Evolutionary conservation across 2,329 filamentous ascomycete genomes (phyloP), one percentile per base, ranked within the genome.

Genomic region (Mycosphaerelloides madeirae): DNA sequence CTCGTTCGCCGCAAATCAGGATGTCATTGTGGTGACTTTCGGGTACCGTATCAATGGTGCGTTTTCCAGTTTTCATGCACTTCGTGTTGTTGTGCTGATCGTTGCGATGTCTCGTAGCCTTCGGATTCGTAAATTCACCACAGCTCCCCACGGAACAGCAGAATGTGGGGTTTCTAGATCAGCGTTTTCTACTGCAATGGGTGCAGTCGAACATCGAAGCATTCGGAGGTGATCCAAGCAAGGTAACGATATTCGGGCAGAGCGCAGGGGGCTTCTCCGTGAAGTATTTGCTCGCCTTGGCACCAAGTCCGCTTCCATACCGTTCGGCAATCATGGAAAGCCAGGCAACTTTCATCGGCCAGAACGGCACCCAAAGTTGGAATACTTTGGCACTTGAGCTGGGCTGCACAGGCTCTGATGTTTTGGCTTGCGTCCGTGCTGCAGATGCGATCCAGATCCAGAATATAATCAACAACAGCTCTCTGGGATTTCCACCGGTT

Each of bases 191-290:
- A 3, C 22, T 63, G 15, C 44, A 60, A 6, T 63, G 60, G 60
- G 51, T 62, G 2, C 50, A 56, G 34, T 35, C 54, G 3, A 57
- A 62, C 41, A 56, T 59, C n/a, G 31, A 41, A n/a, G 52, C 56
- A 3, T 63, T 63, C 47, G 60, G 60, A 22, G 59, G 58, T n/a
- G 57, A 60, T 41, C 56, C 58, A 6, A 29, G 42, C 1, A 48
- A 43, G 25, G 49, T 59, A 11, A 52, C 50, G 11, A 55, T 61
- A 32, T 52, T 45, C 36, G 51, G 51, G 6, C 51, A 54, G 38
- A 50, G 46, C 9, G 51, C 51, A 3, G 51, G 51, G 13, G 36
- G 32, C 2, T 32, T 31, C n/a, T 52, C 49, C 5, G 43, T 51
- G 9, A 48, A 52, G 29, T 22, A 37, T 12, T 18, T 37, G 34